A percentile compares a stretch with the other conserved stretches of the same genome.
phyloP scores from a whole-genome alignment of 2,329 filamentous ascomycete genomes.

The Microthyrium microscopicum region DNA sequence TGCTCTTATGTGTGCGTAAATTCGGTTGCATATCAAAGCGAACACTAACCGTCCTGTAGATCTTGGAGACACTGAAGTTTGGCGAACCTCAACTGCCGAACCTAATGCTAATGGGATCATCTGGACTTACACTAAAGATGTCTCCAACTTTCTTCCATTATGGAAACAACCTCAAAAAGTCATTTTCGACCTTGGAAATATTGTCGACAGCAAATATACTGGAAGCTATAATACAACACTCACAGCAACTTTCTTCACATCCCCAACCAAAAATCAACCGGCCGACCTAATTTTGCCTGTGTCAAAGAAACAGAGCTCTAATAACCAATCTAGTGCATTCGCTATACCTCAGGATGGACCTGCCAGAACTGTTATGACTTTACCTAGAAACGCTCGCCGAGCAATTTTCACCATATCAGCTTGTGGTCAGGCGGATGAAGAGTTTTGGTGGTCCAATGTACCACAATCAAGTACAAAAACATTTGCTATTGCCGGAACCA shows the following conservation, averaged over 20 bases:
- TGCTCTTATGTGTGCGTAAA: neutral
- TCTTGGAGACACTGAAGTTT: constrained; percentile 63
- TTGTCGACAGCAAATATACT: constrained; percentile 55
- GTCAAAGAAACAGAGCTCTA: constrained; percentile 35
- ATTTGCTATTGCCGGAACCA: constrained; percentile 40
- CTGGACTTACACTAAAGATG: constrained; percentile 66
- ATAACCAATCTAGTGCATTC: constrained; percentile 47
- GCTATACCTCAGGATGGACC: constrained; percentile 43
- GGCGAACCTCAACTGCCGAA: constrained; percentile 68
- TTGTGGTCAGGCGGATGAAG: constrained; percentile 58
- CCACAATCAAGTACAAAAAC: constrained; percentile 41
- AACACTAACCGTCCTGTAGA: constrained; percentile 57
- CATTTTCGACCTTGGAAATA: constrained; percentile 65
- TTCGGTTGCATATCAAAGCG: constrained; percentile 16
- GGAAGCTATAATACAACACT: constrained; percentile 58
- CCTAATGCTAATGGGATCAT: constrained; percentile 53
- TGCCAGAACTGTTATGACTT: constrained; percentile 33
- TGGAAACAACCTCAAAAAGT: constrained; percentile 55
- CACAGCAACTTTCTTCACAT: constrained; percentile 53
- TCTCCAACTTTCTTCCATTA: constrained; percentile 52
- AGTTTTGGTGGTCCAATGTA: constrained; percentile 78
- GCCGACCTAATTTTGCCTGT: constrained; percentile 37
- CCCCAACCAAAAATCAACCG: constrained; percentile 7
- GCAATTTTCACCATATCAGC: constrained; percentile 64
- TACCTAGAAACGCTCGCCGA: constrained; percentile 50